Evolutionary conservation across 495 filamentous ascomycete genomes (phyloP), one percentile per base, ranked within the genome.

Genomic region (Mytilinidion resinicola): DNA sequence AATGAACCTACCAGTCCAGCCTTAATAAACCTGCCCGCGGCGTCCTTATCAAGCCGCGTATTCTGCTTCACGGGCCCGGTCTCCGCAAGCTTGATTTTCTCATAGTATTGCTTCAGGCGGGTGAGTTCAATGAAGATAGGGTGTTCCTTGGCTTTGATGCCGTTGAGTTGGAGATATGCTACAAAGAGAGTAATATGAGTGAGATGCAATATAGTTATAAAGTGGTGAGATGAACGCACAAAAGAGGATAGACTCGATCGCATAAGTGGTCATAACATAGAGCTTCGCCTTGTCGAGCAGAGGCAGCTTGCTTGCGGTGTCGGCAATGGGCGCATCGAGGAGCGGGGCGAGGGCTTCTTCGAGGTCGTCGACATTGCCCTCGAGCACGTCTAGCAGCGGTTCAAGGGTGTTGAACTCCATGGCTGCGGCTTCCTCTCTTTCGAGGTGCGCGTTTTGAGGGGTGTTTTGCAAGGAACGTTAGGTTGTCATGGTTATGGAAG

Each of bases 251-350:
- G 90, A 95, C 61, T 97, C 91, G 51, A 98, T 83, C 0, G 91
- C 81, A 69, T 97, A 97, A 0, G 89, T 85, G 46, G 83, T 74
- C 34, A 93, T 71, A 15, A 95, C 85, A 66, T 93, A 88, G 56
- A 96, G 83, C 74, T 96, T 95, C 17, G 93, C 92, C 71, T 89
- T 93, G 77, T 98, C 93, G 55, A 96, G 76, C 9, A 98, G 78
- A 1, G 95, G 91, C 35, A 98, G 76, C 70, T 89, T 93, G 55
- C 80, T 83, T 6, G 89, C 82, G 9, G 80, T 77, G 50, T 87
- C 82, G 20, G 82, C 74, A 21, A 97, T 66, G 19, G 85, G 76
- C 33, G 71, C 73, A 17, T 78, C 77, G 34, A 95, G 70, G 12
- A 91, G 61, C 9, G 91, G 89, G 34, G 79, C 67, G 25, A 97